Base-by-base conservation (phyloP, 768 basidiomycete species). In the Termitomyces sp. region DNA sequence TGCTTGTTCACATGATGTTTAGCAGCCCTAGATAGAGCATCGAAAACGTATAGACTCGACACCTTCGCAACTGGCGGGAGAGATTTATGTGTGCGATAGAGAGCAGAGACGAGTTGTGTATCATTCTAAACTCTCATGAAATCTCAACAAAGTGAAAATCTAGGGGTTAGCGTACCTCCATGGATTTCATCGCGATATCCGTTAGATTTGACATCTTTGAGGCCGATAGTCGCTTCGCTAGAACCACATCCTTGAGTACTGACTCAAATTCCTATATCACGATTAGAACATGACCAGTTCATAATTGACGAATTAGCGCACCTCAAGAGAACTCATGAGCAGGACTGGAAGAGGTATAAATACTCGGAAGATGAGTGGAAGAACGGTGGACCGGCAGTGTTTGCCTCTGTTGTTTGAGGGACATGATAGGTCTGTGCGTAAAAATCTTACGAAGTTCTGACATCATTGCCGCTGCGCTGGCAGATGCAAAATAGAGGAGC, bases 11-110 rank as follows among this genome's bases (percentile, higher is more conserved):
- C 83, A 45, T 84, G 77, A 56, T 76, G 75, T 56, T 84, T 79
- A 19, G 93, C 92, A 17, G 87, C 93, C 55, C 96, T 85, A 42
- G 92, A 82, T 58, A 99, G 78, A 19, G 95, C 90, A 72, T 99
- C 95, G 67, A 99, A 91, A 40, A 88, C 84, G 71, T 98, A 99
- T 48, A 99, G 77, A 71, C 93, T 93, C 38, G 83, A 84, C 56
- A 95, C 81, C 68, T 98, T 96, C 59, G 79, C 77, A 11, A 78
- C 62, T 15, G 81, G 70, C 4, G 84, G 72, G 35, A 96, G 77
- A 9, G 85, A 80, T 70, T 89, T 92, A 74, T 98, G 95, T 10
- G 87, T 88, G 54, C 90, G 88, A 70, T 91, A 97, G 35, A 98
- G 80, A 51, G 85, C 80, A 28, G 93, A 90, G 50, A 98, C 89